These are phyloP conservation scores for Phytophthora vignae DNA, from an alignment of 352 stramenopile genomes.

Conservation along the genomic window DNA sequence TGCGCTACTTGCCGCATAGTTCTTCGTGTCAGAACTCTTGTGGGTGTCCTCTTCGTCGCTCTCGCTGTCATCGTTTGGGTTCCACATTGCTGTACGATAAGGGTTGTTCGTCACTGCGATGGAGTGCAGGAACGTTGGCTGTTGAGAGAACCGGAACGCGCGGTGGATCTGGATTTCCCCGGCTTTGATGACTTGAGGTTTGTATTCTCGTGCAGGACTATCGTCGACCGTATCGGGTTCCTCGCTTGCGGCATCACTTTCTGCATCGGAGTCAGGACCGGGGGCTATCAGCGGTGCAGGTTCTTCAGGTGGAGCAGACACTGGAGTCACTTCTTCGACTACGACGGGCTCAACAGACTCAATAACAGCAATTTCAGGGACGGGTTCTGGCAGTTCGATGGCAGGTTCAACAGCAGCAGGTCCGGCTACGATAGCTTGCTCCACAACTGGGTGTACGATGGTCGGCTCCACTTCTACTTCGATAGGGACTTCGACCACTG, in stretches of 20 bases:
- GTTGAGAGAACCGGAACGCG: constrained; percentile 55
- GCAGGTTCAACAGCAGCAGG: not conserved
- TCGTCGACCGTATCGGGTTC: not conserved
- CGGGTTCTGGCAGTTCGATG: constrained; percentile 2
- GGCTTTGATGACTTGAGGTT: constrained; percentile 20
- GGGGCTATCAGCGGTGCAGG: not conserved
- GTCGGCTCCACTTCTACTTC: constrained; percentile 13
- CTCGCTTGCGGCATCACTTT: constrained; percentile 4
- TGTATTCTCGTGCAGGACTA: constrained; percentile 1
- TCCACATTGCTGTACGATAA: constrained; percentile 49
- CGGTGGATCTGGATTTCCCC: constrained; percentile 31
- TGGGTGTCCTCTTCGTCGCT: constrained; percentile 45
- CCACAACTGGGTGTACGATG: not conserved
- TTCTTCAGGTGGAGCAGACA: constrained; percentile 7
- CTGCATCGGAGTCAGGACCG: not conserved
- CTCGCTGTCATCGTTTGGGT: constrained; percentile 53
- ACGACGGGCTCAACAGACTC: constrained; percentile 3
- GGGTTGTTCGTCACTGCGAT: constrained; percentile 49
- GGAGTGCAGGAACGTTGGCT: constrained; percentile 50
- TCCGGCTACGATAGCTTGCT: constrained; percentile 4
- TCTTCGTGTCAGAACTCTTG: not conserved
- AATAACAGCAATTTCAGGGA: constrained; percentile 4
- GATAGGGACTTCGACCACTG: not conserved
- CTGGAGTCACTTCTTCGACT: constrained; percentile 10
- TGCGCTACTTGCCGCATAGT: not conserved